Evolutionary conservation across 495 filamentous ascomycete genomes (phyloP).

Genomic region (Schizothecium vesticola): DNA sequence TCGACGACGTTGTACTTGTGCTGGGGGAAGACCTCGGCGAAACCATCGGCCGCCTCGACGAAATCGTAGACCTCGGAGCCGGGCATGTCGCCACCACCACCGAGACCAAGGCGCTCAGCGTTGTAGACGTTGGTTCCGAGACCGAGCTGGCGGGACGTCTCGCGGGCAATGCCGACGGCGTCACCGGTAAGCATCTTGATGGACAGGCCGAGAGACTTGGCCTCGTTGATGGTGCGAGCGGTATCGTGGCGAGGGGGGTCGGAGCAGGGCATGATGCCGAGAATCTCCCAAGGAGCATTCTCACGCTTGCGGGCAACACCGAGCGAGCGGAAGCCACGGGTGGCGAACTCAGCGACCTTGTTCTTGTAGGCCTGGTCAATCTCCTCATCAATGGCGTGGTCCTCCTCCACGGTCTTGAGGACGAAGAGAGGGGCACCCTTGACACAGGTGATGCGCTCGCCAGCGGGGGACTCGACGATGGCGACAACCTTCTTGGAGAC

Average conservation of each 20-base stretch:
- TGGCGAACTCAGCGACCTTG: slow-evolving; percentile 85
- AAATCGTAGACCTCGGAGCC: slow-evolving; percentile 91
- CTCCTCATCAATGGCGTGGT: slow-evolving; percentile 66
- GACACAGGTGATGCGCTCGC: slow-evolving; percentile 77
- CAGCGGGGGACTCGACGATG: slow-evolving; percentile 72
- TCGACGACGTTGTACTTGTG: slow-evolving; percentile 98
- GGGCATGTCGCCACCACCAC: slow-evolving; percentile 84
- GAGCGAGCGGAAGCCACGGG: slow-evolving; percentile 85
- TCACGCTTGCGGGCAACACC: slow-evolving; percentile 84
- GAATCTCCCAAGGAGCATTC: slow-evolving; percentile 75
- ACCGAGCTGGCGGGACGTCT: slow-evolving; percentile 84
- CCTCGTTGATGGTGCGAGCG: slow-evolving; percentile 83
- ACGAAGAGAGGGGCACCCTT: slow-evolving; percentile 89
- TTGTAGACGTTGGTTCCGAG: slow-evolving; percentile 94
- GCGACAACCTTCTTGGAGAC: slow-evolving; percentile 91
- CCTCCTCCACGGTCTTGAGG: slow-evolving; percentile 74
- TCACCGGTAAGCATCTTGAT: slow-evolving; percentile 98
- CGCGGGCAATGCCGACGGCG: slow-evolving; percentile 85
- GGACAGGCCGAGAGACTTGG: slow-evolving; percentile 76
- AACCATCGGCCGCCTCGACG: slow-evolving; percentile 91
- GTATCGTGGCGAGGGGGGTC: slow-evolving; percentile 91
- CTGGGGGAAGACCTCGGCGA: slow-evolving; percentile 93
- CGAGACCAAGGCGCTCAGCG: slow-evolving; percentile 74
- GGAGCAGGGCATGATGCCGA: slow-evolving; percentile 90
- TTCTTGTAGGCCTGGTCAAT: slow-evolving; percentile 77